phyloP scores from a whole-genome alignment of 345 rosid species.

The Pugionium dolabratum region DNA sequence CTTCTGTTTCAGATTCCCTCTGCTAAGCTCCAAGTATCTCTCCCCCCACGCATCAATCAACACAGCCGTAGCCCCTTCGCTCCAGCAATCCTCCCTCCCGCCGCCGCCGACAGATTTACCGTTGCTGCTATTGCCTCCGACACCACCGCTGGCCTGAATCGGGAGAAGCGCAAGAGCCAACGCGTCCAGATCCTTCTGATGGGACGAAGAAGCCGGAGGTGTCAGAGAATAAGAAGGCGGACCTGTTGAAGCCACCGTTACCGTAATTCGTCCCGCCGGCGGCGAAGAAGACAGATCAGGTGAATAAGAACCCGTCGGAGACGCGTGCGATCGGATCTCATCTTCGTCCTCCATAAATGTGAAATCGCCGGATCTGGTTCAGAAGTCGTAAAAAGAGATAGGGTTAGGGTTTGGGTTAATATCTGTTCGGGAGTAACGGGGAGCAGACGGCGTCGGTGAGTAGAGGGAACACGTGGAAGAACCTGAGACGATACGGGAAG shows the following conservation, averaged over 20 bases:
- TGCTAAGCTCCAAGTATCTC: constrained; percentile 83
- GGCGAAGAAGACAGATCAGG: constrained; percentile 40
- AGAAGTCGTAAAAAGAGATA: constrained; percentile 31
- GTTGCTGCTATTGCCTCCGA: constrained; percentile 27
- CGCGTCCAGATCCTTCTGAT: constrained; percentile 35
- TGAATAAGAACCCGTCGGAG: constrained; percentile 42
- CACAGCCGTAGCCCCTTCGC: constrained; percentile 81
- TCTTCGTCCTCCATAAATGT: constrained; percentile 59
- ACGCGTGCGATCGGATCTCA: constrained; percentile 54
- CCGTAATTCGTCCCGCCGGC: constrained; percentile 51
- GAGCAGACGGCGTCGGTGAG: constrained; percentile 61
- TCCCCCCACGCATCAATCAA: constrained; percentile 94
- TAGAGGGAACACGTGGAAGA: constrained; percentile 55
- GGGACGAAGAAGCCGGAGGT: constrained; percentile 33
- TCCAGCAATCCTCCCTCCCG: constrained; percentile 96
- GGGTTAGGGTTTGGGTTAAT: constrained; percentile 35
- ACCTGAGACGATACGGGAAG: constrained; percentile 18
- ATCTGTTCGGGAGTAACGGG: constrained; percentile 42
- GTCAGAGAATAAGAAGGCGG: constrained; percentile 43
- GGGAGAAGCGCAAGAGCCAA: constrained; percentile 49
- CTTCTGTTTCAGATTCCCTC: constrained; percentile 94
- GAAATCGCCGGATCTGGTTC: constrained; percentile 30
- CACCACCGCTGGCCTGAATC: constrained; percentile 40
- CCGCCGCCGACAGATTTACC: constrained; percentile 52
- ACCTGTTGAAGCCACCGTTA: constrained; percentile 47